phyloP scores from a whole-genome alignment of 306 rosid genomes.

The Gillenia trifoliata region DNA sequence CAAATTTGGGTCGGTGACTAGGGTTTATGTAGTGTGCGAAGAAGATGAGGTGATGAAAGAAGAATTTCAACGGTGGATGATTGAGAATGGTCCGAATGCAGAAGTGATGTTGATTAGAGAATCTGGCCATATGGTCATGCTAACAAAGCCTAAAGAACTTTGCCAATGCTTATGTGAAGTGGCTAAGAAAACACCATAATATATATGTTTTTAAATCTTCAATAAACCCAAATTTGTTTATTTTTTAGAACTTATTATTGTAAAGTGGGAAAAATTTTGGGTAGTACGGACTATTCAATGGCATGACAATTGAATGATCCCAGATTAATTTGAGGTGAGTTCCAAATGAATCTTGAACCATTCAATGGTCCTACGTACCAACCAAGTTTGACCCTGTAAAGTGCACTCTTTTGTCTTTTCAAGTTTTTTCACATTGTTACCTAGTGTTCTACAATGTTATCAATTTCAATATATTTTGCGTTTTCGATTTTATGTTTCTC shows the following conservation, averaged over 20 bases:
- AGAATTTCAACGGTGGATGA: conserved; percentile 30
- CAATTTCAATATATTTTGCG: not conserved
- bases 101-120: conserved; percentile 5
- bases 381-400: too few species aligned
- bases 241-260: too few species aligned
- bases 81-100: conserved; percentile 4
- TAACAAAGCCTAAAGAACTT: conserved; percentile 24
- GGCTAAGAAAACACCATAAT: not conserved
- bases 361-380: too few species aligned
- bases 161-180: conserved; percentile 11
- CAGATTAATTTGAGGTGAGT: too few species aligned
- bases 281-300: too few species aligned
- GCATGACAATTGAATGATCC: too few species aligned
- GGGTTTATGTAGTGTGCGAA: conserved; percentile 15
- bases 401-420: too few species aligned
- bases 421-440: not conserved
- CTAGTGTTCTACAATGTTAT: not conserved
- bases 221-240: not conserved
- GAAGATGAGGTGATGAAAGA: conserved; percentile 27
- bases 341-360: too few species aligned
- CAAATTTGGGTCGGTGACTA: conserved; percentile 20
- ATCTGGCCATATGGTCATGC: conserved; percentile 31
- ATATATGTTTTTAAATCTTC: not conserved
- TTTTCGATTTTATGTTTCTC: too few species aligned
- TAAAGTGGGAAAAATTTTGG: too few species aligned